Evolutionary conservation across 768 basidiomycete genomes (phyloP).

Genomic region (Russula earlei): DNA sequence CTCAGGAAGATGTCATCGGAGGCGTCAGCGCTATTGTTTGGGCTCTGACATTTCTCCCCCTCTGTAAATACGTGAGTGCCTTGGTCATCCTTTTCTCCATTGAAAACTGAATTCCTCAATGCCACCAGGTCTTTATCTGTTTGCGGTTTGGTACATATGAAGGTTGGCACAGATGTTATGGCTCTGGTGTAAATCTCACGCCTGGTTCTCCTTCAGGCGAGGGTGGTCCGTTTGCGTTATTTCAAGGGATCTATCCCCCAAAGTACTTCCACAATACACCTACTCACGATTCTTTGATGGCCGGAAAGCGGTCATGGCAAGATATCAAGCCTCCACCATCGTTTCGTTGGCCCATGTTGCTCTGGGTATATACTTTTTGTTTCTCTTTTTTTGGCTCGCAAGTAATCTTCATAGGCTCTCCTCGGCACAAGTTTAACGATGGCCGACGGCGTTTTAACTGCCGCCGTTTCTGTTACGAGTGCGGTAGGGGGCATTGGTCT

Average conservation of each 20-base stretch:
- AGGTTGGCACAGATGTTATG: conserved; percentile 27
- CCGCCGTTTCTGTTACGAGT: conserved; percentile 59
- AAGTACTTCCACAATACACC: conserved; percentile 16
- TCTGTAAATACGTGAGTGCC: conserved; percentile 51
- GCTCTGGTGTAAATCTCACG: neutral
- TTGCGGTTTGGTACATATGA: conserved; percentile 41
- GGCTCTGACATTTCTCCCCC: conserved; percentile 50
- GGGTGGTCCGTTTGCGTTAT: conserved; percentile 59
- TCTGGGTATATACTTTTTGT: conserved; percentile 36
- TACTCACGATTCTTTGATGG: conserved; percentile 21
- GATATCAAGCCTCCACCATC: conserved; percentile 20
- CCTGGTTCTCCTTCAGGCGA: conserved; percentile 35
- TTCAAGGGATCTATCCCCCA: conserved; percentile 50
- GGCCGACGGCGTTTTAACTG: conserved; percentile 60
- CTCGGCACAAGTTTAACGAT: conserved; percentile 59
- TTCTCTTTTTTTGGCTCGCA: neutral
- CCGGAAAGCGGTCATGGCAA: neutral
- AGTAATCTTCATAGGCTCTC: conserved; percentile 33
- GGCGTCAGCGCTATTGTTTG: conserved; percentile 55
- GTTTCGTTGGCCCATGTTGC: conserved; percentile 40
- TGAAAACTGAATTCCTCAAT: neutral
- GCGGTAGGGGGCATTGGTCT: conserved; percentile 52
- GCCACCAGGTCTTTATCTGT: conserved; percentile 37
- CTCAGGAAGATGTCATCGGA: conserved; percentile 53
- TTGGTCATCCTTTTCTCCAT: neutral